Evolutionary conservation across 208 protist genomes (phyloP), one percentile per base, ranked within the genome.

Genomic region (Acanthamoeba comandoni): DNA sequence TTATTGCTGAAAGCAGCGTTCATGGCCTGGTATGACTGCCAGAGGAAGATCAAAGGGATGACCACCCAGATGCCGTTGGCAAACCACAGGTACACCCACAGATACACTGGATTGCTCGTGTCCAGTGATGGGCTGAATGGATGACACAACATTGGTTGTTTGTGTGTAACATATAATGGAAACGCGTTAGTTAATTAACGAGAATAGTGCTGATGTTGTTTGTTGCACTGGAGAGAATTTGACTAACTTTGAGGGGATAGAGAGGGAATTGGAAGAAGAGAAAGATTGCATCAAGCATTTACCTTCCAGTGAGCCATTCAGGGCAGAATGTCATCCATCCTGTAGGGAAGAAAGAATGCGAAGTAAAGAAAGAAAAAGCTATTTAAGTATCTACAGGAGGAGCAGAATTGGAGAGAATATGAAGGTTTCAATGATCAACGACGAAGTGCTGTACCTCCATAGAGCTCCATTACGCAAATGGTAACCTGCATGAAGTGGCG

Each of bases 261-360:
- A n/a, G n/a, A n/a, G n/a, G n/a, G n/a, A n/a, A n/a, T n/a, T n/a
- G n/a, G n/a, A n/a, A n/a, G 35, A 43, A 43, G 35, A 5, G 5
- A 5, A 43, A 43, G 35, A 43, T 43, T 43, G 35, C 5, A 5
- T 43, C 35, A 43, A 43, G 35, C 35, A 7, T 43, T 43, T 43
- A 43, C 35, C 35, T 43, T 43, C 82, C 82, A 13, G 62, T 90
- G 39, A 90, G 82, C 82, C 82, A 90, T 53, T 90, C 82, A 26
- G 82, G 82, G 22, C 82, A 90, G 82, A 90, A 90, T 4, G 82
- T 90, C 82, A 90, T 90, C 82, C 82, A 90, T 39, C 82, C 77
- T 86, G 49, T 19, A n/a, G n/a, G n/a, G 9, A 2, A 60, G 43
- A 11, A 55, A 11, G 64, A 35, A 11, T 48, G 22, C 69, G 17